These are phyloP conservation scores for Aotearoamyces nothofagi DNA, from an alignment of 2,329 filamentous ascomycete species.

Conservation along the genomic window DNA sequence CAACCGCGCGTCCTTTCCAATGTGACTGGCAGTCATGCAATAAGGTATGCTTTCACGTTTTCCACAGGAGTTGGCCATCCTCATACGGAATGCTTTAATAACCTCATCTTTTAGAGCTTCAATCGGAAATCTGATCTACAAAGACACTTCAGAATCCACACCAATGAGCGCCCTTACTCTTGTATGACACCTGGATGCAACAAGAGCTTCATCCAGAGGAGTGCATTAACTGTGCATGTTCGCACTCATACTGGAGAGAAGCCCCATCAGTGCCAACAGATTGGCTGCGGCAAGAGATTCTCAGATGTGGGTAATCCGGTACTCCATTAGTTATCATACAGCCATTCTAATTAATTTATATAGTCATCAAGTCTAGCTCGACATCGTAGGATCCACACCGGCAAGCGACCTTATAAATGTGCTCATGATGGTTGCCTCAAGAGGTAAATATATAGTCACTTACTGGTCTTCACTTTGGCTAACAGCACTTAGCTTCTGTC, in stretches of 20 bases:
- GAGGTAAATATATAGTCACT: slow-evolving; percentile 10
- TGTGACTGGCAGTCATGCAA: slow-evolving; percentile 47
- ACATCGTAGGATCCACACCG: slow-evolving; percentile 57
- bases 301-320: slow-evolving; percentile 40
- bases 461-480: slow-evolving; percentile 5
- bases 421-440: slow-evolving; percentile 25
- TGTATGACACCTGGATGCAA: slow-evolving; percentile 45
- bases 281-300: slow-evolving; percentile 52
- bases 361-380: slow-evolving; percentile 22
- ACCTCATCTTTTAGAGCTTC: slow-evolving; percentile 39
- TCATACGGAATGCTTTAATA: too few species aligned
- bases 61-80: too few species aligned
- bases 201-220: slow-evolving; percentile 90
- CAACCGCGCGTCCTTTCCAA: slow-evolving; percentile 44
- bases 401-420: slow-evolving; percentile 52
- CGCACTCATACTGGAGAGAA: slow-evolving; percentile 93
- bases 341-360: slow-evolving; percentile 6
- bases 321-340: neutral
- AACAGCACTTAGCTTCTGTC: slow-evolving; percentile 39
- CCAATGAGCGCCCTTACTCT: slow-evolving; percentile 52
- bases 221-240: slow-evolving; percentile 85
- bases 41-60: slow-evolving; percentile 30
- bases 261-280: slow-evolving; percentile 51
- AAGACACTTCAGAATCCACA: slow-evolving; percentile 57
- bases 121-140: slow-evolving; percentile 59